phyloP scores from a whole-genome alignment of 306 rosid species.

The Vigna nakashimae region DNA sequence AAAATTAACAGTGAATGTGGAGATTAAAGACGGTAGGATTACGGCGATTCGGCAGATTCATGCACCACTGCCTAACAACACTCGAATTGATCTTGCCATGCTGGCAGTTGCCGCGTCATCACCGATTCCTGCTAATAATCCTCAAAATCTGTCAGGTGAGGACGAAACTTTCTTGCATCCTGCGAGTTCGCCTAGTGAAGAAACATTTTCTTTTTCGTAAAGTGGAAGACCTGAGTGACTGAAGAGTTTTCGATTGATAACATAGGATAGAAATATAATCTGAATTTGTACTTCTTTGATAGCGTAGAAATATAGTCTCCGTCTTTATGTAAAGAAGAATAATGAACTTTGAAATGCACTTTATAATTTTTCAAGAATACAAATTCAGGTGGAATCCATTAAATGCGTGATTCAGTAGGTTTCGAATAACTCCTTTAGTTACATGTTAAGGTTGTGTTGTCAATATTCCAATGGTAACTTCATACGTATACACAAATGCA shows the following conservation, averaged over 20 bases:
- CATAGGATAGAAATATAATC: slow-evolving; percentile 11
- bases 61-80: slow-evolving; percentile 30
- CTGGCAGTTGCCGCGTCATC: slow-evolving; percentile 55
- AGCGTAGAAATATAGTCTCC: slow-evolving; percentile 7
- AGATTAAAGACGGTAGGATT: slow-evolving; percentile 51
- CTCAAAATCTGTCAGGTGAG: slow-evolving; percentile 48
- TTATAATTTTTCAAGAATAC: not conserved
- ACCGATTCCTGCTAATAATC: slow-evolving; percentile 47
- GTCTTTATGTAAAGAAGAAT: not conserved
- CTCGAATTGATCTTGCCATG: slow-evolving; percentile 52
- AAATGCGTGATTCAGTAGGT: not conserved
- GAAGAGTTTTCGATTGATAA: slow-evolving; percentile 18
- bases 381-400: not conserved
- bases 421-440: not conserved
- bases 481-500: slow-evolving; percentile 34
- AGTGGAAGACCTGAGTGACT: slow-evolving; percentile 26
- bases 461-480: not conserved
- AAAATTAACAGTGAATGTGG: slow-evolving; percentile 51
- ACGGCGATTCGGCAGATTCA: slow-evolving; percentile 41
- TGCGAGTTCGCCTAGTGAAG: slow-evolving; percentile 46
- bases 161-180: slow-evolving; percentile 43
- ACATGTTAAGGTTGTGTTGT: not conserved
- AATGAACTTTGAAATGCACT: slow-evolving; percentile 22
- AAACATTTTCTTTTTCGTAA: slow-evolving; percentile 7
- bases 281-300: slow-evolving; percentile 23